Conservation (phyloP, 208 protist genomes). For the Crithidia fasciculata region DNA sequence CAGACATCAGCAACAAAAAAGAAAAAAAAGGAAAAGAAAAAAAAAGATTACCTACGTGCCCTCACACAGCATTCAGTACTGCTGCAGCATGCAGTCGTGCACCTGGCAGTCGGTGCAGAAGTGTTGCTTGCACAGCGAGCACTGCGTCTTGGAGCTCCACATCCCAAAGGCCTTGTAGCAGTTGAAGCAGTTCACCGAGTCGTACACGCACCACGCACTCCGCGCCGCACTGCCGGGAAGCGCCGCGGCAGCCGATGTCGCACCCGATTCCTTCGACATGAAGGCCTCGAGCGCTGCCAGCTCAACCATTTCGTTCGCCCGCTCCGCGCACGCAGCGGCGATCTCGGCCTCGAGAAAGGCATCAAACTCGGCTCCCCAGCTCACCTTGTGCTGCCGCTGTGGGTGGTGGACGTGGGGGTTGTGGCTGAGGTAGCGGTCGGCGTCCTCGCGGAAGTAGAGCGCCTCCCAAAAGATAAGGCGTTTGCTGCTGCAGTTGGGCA, state of each 20-base stretch:
- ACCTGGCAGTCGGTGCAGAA: constrained; percentile 47
- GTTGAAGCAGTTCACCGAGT: constrained; percentile 46
- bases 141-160: constrained; percentile 33
- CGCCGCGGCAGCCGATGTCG: not conserved
- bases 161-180: constrained; percentile 52
- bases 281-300: constrained; percentile 29
- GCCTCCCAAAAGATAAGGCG: constrained; percentile 75
- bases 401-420: constrained; percentile 29
- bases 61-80: constrained; percentile 5
- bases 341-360: constrained; percentile 56
- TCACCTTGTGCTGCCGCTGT: constrained; percentile 28
- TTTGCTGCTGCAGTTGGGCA: constrained; percentile 73
- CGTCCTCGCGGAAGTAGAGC: constrained; percentile 55
- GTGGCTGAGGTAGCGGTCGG: constrained; percentile 37
- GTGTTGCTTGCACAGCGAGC: constrained; percentile 37
- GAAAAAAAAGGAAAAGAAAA: not conserved
- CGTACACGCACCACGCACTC: constrained; percentile 49
- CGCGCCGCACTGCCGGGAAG: not conserved
- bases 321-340: constrained; percentile 40
- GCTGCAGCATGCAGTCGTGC: constrained; percentile 29
- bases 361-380: constrained; percentile 59
- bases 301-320: constrained; percentile 19
- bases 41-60: not conserved
- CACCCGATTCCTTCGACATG: constrained; percentile 13
- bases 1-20: not conserved